A percentile compares a stretch with the other conserved stretches of the same genome.
Conservation (phyloP, 2,329 filamentous ascomycete genomes). For the Cordyceps militaris region DNA sequence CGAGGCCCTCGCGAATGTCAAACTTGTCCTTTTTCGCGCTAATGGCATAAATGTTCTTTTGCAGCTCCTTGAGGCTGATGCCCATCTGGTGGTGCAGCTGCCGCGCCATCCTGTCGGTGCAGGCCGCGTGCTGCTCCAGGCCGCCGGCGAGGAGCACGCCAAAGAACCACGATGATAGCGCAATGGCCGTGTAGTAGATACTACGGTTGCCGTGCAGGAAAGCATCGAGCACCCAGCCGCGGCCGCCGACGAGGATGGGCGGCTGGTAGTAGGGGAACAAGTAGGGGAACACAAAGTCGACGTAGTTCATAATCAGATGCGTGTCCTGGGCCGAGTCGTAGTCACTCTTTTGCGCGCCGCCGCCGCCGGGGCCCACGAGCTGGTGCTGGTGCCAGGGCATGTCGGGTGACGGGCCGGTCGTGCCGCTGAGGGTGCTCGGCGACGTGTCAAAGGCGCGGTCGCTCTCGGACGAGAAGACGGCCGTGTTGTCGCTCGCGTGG, state of each 20-base stretch:
- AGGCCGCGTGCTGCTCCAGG: constrained; percentile 27
- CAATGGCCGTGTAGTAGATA: constrained; percentile 50
- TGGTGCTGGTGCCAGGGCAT: constrained; percentile 26
- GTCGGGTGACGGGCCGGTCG: constrained; percentile 23
- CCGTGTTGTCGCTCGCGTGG: constrained; percentile 5
- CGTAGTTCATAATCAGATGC: constrained; percentile 49
- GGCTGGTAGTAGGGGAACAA: constrained; percentile 58
- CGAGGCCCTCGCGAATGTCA: constrained; percentile 28
- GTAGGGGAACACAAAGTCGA: constrained; percentile 56
- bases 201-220: constrained; percentile 47
- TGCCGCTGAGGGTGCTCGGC: constrained; percentile 2
- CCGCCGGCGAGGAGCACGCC: constrained; percentile 35
- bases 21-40: constrained; percentile 25
- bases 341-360: constrained; percentile 15
- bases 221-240: constrained; percentile 52
- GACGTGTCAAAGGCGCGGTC: constrained; percentile 7
- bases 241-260: constrained; percentile 46
- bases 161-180: constrained; percentile 52
- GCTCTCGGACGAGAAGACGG: neutral
- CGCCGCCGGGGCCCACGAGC: constrained; percentile 14
- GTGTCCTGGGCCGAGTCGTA: constrained; percentile 20
- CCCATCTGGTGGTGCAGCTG: constrained; percentile 39
- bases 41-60: constrained; percentile 33
- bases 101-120: constrained; percentile 28
- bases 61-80: constrained; percentile 37